phyloP scores from a whole-genome alignment of 1,284 basidiomycete species.

The Cutaneotrichosporon sp. region DNA sequence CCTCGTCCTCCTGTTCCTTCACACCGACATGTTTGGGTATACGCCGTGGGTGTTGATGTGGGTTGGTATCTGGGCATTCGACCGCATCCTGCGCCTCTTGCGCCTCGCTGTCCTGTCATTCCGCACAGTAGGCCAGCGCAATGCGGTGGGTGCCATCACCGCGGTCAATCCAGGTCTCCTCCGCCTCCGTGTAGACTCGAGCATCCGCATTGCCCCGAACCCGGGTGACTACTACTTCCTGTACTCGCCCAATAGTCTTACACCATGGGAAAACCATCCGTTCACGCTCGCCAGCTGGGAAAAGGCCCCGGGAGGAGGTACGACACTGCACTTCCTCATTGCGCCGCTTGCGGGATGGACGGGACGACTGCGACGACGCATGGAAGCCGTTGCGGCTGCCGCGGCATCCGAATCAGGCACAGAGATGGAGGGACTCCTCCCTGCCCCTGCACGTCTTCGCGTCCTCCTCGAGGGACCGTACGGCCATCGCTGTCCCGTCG shows the following conservation, averaged over 20 bases:
- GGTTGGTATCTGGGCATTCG: slow-evolving; percentile 28
- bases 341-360: slow-evolving; percentile 26
- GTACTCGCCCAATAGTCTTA: slow-evolving; percentile 23
- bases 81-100: slow-evolving; percentile 26
- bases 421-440: background rate
- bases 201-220: slow-evolving; percentile 15
- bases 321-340: slow-evolving; percentile 27
- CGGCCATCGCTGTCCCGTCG: slow-evolving; percentile 21
- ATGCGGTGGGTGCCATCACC: slow-evolving; percentile 17
- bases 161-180: slow-evolving; percentile 21
- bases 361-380: slow-evolving; percentile 2
- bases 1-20: slow-evolving; percentile 24
- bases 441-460: background rate
- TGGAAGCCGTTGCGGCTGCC: slow-evolving; percentile 1
- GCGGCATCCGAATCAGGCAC: background rate
- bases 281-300: slow-evolving; percentile 30
- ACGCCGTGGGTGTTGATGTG: slow-evolving; percentile 22
- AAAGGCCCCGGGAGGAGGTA: background rate
- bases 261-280: slow-evolving; percentile 35
- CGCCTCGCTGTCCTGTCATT: slow-evolving; percentile 25
- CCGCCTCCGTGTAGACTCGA: slow-evolving; percentile 23
- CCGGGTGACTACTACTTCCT: slow-evolving; percentile 34
- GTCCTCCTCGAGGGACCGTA: slow-evolving; percentile 39
- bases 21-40: slow-evolving; percentile 25
- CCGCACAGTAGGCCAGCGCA: slow-evolving; percentile 14